A percentile compares a stretch with the other conserved stretches of the same genome.
phyloP scores from a whole-genome alignment of 2,329 filamentous ascomycete species.

The Hymenoscyphus linearis region DNA sequence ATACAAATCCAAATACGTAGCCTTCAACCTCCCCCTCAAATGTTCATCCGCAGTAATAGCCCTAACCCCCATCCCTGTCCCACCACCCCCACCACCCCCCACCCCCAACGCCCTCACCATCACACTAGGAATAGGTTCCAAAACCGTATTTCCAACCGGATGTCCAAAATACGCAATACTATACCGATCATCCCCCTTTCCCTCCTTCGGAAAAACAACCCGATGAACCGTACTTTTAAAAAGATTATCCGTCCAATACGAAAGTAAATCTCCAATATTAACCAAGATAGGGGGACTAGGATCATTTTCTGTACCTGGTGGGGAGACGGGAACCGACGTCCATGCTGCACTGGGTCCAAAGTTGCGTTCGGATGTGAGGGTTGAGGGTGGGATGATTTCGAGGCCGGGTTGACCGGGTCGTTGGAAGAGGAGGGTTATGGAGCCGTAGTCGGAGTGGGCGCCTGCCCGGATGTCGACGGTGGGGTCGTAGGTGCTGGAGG shows the following conservation, averaged over 20 bases:
- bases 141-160: conserved; percentile 46
- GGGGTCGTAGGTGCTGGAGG: conserved; percentile 39
- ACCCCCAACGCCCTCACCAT: conserved; percentile 42
- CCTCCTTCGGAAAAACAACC: conserved; percentile 63
- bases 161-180: conserved; percentile 67
- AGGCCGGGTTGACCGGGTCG: conserved; percentile 78
- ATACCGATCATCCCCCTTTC: conserved; percentile 52
- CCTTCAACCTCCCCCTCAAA: conserved; percentile 54
- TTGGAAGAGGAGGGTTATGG: conserved; percentile 74
- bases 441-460: conserved; percentile 79
- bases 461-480: conserved; percentile 73
- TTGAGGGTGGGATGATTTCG: conserved; percentile 62
- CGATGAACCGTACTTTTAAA: conserved; percentile 85
- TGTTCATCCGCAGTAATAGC: conserved; percentile 61
- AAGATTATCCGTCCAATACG: conserved; percentile 87
- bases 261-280: conserved; percentile 67
- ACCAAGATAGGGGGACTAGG: conserved; percentile 64
- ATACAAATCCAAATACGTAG: conserved; percentile 54
- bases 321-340: conserved; percentile 64
- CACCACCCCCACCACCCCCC: conserved; percentile 27
- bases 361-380: conserved; percentile 9
- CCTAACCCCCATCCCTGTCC: conserved; percentile 39
- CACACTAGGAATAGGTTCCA: conserved; percentile 57
- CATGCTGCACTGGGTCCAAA: conserved; percentile 40
- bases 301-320: conserved; percentile 53